Evolutionary conservation across 441 rosid genomes (phyloP).

Genomic region (Daphne laureola): DNA sequence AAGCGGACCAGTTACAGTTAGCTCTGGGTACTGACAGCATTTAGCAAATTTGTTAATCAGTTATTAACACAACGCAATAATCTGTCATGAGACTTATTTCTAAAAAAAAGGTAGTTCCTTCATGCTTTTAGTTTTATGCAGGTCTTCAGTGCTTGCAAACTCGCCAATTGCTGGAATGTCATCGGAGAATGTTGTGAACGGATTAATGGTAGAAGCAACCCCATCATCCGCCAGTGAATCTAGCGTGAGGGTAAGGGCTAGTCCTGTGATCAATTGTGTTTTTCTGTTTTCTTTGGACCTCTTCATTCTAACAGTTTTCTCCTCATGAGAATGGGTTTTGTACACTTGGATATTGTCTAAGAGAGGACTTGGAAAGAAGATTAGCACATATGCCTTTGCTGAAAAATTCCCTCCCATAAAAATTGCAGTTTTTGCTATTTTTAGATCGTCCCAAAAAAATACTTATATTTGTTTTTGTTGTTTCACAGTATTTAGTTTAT

Average conservation of each 20-base stretch:
- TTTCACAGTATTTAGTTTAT: too few species aligned
- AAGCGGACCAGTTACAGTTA: neutral
- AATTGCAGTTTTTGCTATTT: too few species aligned
- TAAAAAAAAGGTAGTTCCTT: slow-evolving; percentile 12
- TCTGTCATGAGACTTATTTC: neutral
- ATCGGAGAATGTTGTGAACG: slow-evolving; percentile 60
- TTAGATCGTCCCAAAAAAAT: too few species aligned
- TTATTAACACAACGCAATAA: neutral
- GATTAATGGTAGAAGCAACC: slow-evolving; percentile 41
- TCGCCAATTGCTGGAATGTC: slow-evolving; percentile 46
- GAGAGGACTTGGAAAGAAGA: too few species aligned
- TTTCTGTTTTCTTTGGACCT: too few species aligned
- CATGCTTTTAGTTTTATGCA: slow-evolving; percentile 23
- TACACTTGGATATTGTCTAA: neutral
- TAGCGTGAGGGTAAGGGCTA: slow-evolving; percentile 51
- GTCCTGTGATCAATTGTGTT: too few species aligned
- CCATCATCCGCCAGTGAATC: slow-evolving; percentile 50
- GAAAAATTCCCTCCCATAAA: too few species aligned
- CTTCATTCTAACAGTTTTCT: too few species aligned
- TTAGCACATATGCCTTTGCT: too few species aligned
- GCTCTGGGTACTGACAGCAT: neutral
- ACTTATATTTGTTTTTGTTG: too few species aligned
- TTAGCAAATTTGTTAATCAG: neutral
- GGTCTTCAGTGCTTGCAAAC: slow-evolving; percentile 46
- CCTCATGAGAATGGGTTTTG: slow-evolving; percentile 3